Evolutionary conservation across 202 grass and related monocot species (phyloP).

Genomic region (Panicum virgatum): DNA sequence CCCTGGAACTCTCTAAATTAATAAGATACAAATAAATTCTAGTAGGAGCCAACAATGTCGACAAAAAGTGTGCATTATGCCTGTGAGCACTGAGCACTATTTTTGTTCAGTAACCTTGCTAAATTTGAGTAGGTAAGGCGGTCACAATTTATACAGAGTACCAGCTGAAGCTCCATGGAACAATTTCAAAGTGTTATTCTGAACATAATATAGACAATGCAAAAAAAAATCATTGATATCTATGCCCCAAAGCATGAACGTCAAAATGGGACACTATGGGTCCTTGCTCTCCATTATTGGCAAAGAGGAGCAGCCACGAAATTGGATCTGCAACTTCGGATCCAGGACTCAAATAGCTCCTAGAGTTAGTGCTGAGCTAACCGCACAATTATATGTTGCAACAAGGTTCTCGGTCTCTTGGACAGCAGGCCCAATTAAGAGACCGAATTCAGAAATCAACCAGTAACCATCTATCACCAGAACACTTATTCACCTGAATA

Average conservation of each 20-base stretch:
- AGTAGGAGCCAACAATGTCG: not conserved
- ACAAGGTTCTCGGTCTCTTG: conserved; percentile 20
- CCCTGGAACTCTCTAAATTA: not conserved
- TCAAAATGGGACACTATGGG: not conserved
- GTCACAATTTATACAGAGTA: not conserved
- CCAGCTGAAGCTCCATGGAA: not conserved
- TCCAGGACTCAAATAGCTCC: not conserved
- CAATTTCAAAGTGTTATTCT: not conserved
- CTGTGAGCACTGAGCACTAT: not conserved
- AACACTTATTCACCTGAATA: not conserved
- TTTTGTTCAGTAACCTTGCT: not conserved
- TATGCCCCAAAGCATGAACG: not conserved
- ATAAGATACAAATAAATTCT: not conserved
- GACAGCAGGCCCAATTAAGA: not conserved
- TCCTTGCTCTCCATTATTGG: not conserved
- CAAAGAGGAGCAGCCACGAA: not conserved
- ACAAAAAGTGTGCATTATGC: not conserved
- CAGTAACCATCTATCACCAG: not conserved
- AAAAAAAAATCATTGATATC: not conserved
- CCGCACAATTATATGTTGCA: too few relatives aligned
- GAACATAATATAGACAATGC: not conserved
- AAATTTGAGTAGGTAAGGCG: not conserved
- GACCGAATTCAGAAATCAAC: not conserved
- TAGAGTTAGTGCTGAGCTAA: not conserved
- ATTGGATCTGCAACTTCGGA: not conserved